A percentile compares a stretch with the other conserved stretches of the same genome.
Conservation (phyloP, 495 filamentous ascomycete species). For the Aspergillus campestris region DNA sequence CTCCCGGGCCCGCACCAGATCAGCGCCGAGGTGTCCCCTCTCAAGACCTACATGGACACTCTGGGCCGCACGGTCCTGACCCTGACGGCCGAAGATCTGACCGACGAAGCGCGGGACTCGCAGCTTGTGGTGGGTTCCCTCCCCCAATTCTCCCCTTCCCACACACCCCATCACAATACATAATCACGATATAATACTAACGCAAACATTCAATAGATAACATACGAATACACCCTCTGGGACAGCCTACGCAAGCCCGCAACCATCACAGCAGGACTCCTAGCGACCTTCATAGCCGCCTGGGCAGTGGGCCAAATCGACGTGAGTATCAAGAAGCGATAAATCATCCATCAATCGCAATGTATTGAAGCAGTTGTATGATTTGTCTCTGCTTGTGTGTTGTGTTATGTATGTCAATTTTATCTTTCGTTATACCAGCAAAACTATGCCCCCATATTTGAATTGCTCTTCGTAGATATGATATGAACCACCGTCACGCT, state of each 20-base stretch:
- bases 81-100: constrained; percentile 74
- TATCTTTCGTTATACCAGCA: constrained; percentile 8
- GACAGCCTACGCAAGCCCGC: constrained; percentile 81
- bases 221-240: constrained; percentile 73
- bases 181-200: no score
- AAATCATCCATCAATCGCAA: background rate
- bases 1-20: constrained; percentile 26
- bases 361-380: constrained; percentile 1
- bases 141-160: background rate
- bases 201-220: constrained; percentile 35
- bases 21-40: constrained; percentile 46
- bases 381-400: constrained; percentile 14
- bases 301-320: constrained; percentile 76
- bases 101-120: constrained; percentile 77
- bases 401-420: constrained; percentile 5
- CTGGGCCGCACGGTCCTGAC: constrained; percentile 75
- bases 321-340: constrained; percentile 54
- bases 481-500: no score
- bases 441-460: no score
- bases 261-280: constrained; percentile 64
- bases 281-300: constrained; percentile 63
- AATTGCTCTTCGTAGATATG: no score
- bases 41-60: constrained; percentile 91
- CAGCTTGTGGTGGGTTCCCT: constrained; percentile 55
- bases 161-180: background rate